Conservation (phyloP, 2,329 filamentous ascomycete genomes). For the Phialocephala subalpina region DNA sequence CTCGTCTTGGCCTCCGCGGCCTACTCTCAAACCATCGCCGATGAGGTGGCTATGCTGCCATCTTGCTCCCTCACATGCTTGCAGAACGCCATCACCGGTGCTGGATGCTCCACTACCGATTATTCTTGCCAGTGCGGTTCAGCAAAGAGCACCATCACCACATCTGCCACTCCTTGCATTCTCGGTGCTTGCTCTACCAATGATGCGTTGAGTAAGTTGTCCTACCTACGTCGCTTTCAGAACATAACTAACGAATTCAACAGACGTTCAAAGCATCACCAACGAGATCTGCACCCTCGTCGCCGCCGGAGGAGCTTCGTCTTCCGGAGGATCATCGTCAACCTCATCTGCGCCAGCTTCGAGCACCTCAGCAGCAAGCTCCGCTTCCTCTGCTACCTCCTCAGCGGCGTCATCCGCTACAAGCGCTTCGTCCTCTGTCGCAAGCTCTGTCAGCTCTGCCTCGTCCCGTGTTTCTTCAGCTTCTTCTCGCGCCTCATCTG, state of each 20-base stretch:
- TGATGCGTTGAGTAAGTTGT: constrained; percentile 38
- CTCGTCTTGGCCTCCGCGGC: constrained; percentile 26
- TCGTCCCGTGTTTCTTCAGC: constrained; percentile 2
- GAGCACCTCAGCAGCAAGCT: background rate
- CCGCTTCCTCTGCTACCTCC: background rate
- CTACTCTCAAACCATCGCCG: constrained; percentile 33
- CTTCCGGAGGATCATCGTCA: background rate
- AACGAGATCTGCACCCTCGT: constrained; percentile 32
- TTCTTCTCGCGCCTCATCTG: constrained; percentile 17
- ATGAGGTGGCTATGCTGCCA: constrained; percentile 31
- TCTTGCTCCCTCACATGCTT: constrained; percentile 37
- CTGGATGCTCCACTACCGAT: constrained; percentile 34
- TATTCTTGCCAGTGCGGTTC: constrained; percentile 37
- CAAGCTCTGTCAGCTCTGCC: background rate
- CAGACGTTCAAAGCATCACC: constrained; percentile 28
- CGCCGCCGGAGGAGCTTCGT: constrained; percentile 13
- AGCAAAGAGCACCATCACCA: constrained; percentile 29
- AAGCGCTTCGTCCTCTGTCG: constrained; percentile 1
- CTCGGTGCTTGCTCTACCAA: constrained; percentile 27
- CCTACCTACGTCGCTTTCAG: background rate
- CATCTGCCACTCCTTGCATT: constrained; percentile 35
- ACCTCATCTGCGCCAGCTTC: background rate
- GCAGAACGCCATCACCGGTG: constrained; percentile 22
- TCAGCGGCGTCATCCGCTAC: constrained; percentile 8
- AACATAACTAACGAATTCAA: constrained; percentile 9